A percentile compares a stretch with the other conserved stretches of the same genome.
These are phyloP conservation scores for Tylopilus vinaceipallidus DNA, from an alignment of 768 basidiomycete species.

Conservation along the genomic window DNA sequence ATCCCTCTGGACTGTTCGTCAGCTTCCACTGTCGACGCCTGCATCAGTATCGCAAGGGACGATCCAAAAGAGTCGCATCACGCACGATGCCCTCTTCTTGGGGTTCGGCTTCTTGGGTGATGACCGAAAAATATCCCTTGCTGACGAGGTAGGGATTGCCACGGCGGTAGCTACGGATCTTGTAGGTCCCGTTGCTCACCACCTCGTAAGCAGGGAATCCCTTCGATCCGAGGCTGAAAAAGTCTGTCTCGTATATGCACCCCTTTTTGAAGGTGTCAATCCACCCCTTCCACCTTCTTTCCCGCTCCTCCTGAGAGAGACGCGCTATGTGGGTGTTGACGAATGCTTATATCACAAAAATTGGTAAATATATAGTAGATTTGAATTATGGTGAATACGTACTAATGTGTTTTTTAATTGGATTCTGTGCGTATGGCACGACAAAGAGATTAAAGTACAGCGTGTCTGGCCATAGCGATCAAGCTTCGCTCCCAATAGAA, in stretches of 20 bases:
- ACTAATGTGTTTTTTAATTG: neutral
- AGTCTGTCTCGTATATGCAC: neutral
- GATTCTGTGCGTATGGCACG: neutral
- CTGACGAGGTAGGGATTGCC: conserved; percentile 1
- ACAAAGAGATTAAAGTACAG: neutral
- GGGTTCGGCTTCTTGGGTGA: neutral
- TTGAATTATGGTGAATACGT: neutral
- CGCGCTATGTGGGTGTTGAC: neutral
- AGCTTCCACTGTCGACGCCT: neutral
- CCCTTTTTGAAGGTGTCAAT: neutral
- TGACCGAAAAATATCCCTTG: neutral
- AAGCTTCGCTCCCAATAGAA: too few species aligned
- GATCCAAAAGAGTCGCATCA: neutral
- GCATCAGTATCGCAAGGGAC: neutral
- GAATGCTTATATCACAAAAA: neutral
- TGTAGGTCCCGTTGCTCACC: conserved; percentile 1
- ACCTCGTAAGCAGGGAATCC: neutral
- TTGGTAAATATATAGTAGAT: neutral
- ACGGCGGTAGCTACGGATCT: conserved; percentile 1
- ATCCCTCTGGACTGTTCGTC: neutral
- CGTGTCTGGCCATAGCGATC: neutral
- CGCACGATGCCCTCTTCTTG: neutral
- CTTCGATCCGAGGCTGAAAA: neutral
- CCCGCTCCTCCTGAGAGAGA: neutral
- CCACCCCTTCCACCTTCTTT: neutral